A percentile compares a stretch with the other conserved stretches of the same genome.
Evolutionary conservation across 768 basidiomycete genomes (phyloP).

Genomic region (Tricholoma sp.): DNA sequence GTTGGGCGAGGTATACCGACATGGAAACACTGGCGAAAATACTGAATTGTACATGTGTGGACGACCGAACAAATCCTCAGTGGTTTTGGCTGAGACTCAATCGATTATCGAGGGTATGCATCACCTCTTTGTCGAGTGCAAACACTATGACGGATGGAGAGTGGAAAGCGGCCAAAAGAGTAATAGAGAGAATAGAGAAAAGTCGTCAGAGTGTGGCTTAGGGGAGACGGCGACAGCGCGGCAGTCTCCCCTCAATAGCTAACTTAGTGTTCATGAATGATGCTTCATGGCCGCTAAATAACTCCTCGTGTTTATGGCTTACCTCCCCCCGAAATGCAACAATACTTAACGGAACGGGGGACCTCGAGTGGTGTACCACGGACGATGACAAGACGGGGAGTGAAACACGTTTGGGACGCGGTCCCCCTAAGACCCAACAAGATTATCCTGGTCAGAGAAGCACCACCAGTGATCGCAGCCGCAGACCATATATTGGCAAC

Average conservation of each 20-base stretch:
- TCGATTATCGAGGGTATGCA: slow-evolving; percentile 2
- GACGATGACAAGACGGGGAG: too few relatives aligned
- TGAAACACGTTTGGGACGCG: too few relatives aligned
- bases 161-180: neutral
- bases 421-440: too few relatives aligned
- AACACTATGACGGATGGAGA: neutral
- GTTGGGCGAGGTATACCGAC: too few relatives aligned
- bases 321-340: neutral
- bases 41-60: too few relatives aligned
- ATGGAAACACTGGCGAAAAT: too few relatives aligned
- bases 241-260: neutral
- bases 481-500: too few relatives aligned
- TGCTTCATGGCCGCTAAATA: slow-evolving; percentile 2
- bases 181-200: neutral
- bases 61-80: too few relatives aligned
- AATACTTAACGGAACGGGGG: too few relatives aligned
- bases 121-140: slow-evolving; percentile 5
- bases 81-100: neutral
- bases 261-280: slow-evolving; percentile 3
- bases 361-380: too few relatives aligned
- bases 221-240: neutral
- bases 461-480: too few relatives aligned
- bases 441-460: too few relatives aligned
- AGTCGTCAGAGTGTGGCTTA: neutral
- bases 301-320: neutral